phyloP scores from a whole-genome alignment of 164 flowering plant genomes.

The Kingdonia uniflora region DNA sequence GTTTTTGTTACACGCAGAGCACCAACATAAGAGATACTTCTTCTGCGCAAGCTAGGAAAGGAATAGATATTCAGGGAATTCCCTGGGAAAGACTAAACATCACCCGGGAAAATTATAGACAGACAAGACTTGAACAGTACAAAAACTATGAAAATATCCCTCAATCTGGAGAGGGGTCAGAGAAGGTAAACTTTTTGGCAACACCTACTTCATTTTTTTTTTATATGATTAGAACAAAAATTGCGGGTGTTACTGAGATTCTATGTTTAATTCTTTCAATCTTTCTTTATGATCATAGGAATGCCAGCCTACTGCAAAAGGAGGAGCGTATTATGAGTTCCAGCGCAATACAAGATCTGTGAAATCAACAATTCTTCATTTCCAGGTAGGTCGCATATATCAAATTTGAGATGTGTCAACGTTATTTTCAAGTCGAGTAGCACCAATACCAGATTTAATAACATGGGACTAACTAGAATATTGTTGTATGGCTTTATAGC shows the following conservation, averaged over 20 bases:
- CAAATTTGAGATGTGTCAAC: no score
- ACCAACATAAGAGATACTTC: conserved; percentile 7
- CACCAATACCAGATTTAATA: no score
- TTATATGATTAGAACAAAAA: background rate
- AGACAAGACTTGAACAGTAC: conserved; percentile 6
- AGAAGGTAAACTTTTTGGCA: background rate
- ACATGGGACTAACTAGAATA: conserved; percentile 4
- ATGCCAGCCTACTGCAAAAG: conserved; percentile 5
- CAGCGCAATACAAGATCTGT: conserved; percentile 8
- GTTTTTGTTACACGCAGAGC: background rate
- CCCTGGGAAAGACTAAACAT: conserved; percentile 8
- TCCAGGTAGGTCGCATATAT: conserved; percentile 1
- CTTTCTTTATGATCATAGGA: background rate
- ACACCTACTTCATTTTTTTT: background rate
- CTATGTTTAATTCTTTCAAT: background rate
- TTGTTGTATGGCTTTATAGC: conserved; percentile 26
- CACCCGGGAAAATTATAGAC: conserved; percentile 9
- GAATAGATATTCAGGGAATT: conserved; percentile 8
- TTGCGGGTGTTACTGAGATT: background rate
- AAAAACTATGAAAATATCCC: conserved; percentile 8
- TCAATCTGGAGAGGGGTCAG: conserved; percentile 9
- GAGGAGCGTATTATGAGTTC: conserved; percentile 3
- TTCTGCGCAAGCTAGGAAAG: conserved; percentile 6
- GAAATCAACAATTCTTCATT: conserved; percentile 7
- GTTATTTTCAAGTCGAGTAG: no score